These are phyloP conservation scores for Hapsidospora chrysogenum DNA, from an alignment of 495 filamentous ascomycete genomes.

Conservation along the genomic window DNA sequence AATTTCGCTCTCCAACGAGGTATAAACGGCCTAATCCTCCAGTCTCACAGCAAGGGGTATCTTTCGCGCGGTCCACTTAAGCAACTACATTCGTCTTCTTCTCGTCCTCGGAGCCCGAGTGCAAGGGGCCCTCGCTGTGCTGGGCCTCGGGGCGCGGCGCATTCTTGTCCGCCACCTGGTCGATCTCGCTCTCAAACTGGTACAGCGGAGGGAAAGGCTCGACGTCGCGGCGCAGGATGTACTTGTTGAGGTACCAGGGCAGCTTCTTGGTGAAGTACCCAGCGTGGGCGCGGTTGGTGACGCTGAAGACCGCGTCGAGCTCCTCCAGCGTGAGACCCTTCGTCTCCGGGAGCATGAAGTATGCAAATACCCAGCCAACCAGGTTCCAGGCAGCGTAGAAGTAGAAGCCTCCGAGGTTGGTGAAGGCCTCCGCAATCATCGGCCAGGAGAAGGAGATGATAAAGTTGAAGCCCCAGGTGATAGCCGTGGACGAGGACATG, in stretches of 20 bases:
- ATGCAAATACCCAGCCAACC: constrained; percentile 49
- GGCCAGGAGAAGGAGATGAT: constrained; percentile 54
- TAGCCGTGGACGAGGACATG: constrained; percentile 52
- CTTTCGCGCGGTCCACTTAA: too few species aligned
- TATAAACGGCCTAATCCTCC: too few species aligned
- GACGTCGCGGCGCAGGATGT: constrained; percentile 32
- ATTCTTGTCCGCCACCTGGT: neutral
- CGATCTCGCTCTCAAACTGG: neutral
- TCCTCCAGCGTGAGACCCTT: constrained; percentile 68
- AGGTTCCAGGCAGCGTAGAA: constrained; percentile 60
- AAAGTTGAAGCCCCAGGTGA: constrained; percentile 55
- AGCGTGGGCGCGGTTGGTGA: constrained; percentile 33
- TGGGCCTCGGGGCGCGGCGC: neutral
- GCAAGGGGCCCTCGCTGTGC: neutral
- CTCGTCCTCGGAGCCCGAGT: too few species aligned
- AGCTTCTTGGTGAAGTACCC: constrained; percentile 17
- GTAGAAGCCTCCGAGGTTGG: constrained; percentile 41
- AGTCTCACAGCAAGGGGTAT: too few species aligned
- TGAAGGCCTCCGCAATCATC: constrained; percentile 32
- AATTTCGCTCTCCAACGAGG: too few species aligned
- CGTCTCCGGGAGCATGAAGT: constrained; percentile 65
- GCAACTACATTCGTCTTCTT: too few species aligned
- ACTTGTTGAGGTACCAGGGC: constrained; percentile 34
- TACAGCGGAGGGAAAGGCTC: constrained; percentile 17
- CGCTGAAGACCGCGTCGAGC: constrained; percentile 38